A percentile compares a stretch with the other conserved stretches of the same genome.
Evolutionary conservation across 2,329 filamentous ascomycete genomes (phyloP).

Genomic region (Phialophora expanda): DNA sequence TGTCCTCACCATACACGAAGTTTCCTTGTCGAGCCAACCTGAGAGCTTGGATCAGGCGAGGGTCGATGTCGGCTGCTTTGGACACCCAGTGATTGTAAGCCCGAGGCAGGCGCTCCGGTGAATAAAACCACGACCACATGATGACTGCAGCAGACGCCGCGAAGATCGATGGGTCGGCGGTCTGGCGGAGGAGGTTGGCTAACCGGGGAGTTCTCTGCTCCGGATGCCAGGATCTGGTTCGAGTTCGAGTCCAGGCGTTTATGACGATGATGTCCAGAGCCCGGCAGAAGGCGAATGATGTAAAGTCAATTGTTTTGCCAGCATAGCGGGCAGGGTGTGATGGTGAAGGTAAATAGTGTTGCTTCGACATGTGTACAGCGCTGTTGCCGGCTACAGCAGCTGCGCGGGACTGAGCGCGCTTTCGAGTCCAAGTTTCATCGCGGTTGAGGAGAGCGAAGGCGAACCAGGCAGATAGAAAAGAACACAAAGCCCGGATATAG

Average conservation of each 20-base stretch:
- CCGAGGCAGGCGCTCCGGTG: conserved; percentile 70
- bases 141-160: conserved; percentile 73
- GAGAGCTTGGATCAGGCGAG: conserved; percentile 74
- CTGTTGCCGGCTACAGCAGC: conserved; percentile 22
- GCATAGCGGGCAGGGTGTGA: conserved; percentile 53
- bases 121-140: conserved; percentile 91
- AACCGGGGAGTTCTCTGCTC: conserved; percentile 41
- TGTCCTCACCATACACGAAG: conserved; percentile 75
- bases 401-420: conserved; percentile 31
- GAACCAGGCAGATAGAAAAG: conserved; percentile 56
- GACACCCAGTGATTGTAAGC: conserved; percentile 83
- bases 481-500: conserved; percentile 48
- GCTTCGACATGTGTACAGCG: conserved; percentile 27
- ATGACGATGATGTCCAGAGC: conserved; percentile 74
- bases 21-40: conserved; percentile 67
- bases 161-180: conserved; percentile 74
- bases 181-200: conserved; percentile 49
- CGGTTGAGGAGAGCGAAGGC: conserved; percentile 57
- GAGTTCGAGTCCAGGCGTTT: conserved; percentile 65
- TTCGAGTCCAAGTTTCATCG: conserved; percentile 36
- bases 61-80: conserved; percentile 75
- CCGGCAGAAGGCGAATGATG: conserved; percentile 74
- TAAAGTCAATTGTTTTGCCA: conserved; percentile 79
- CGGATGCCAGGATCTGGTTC: conserved; percentile 32
- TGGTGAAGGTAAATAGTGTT: conserved; percentile 32